Evolutionary conservation across 2,329 filamentous ascomycete species (phyloP), one percentile per base, ranked within the genome.

Genomic region (Aspergillus persii): DNA sequence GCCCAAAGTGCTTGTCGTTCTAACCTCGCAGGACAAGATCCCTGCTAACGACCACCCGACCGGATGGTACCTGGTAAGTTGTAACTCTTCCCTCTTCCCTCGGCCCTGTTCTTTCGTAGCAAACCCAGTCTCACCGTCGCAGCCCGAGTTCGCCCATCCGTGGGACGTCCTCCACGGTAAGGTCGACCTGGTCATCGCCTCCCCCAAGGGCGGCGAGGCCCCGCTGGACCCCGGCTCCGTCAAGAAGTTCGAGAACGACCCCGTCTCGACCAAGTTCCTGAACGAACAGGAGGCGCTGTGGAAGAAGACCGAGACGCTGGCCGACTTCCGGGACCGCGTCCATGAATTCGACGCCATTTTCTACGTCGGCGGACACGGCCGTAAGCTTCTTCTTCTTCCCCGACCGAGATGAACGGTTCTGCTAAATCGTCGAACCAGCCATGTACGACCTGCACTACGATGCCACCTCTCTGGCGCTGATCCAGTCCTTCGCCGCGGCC

Each of bases 1-100:
- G 18, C 81, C 81, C 44, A 89, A 88, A 73, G 77, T 91, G 63
- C 87, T 92, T 77, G 77, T 91, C 73, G 85, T 92, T 59, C 84
- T 91, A 62, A 89, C 86, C 64, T 91, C 87, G 61, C 81, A 84
- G 72, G 73, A 74, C 63, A 74, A 77, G 61, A 74, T 82, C 54
- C 77, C 76, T 54, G 68, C 71, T 66, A 74, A 71, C 49, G 72
- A 74, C 62, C 74, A 77, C 56, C 82, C 83, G 8, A 90, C 88
- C 0, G 89, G 89, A 63, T 91, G 89, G 89, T 91, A 85, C 70
- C 77, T 91, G 68, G 86, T 88, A 77, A 52, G 67, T 46, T 23
- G 18, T 23, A 1, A 23, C 18, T 23, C 18, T 23, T 23, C 27
- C 36, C 36, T 12, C 33, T 31, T 9, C 23, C 27, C 23, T 33